A percentile compares a stretch with the other conserved stretches of the same genome.
phyloP scores from a whole-genome alignment of 352 stramenopile genomes.

The Pythium diclinum region DNA sequence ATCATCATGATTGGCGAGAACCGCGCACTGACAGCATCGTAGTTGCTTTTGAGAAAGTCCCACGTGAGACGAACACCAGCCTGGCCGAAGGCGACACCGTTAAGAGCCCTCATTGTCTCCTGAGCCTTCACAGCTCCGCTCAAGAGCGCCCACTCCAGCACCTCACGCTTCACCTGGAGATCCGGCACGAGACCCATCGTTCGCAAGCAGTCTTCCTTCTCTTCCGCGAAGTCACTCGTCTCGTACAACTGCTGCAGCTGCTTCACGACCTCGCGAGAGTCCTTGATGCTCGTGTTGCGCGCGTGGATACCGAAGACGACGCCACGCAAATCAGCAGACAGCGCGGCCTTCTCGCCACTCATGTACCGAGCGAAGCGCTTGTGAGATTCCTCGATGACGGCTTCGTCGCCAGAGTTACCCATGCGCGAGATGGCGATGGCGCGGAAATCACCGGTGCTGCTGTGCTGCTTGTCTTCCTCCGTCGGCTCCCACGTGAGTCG shows the following conservation, averaged over 20 bases:
- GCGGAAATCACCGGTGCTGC: too few species aligned
- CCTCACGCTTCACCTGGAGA: slow-evolving; percentile 41
- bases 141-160: slow-evolving; percentile 74
- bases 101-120: slow-evolving; percentile 56
- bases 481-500: too few species aligned
- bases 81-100: slow-evolving; percentile 47
- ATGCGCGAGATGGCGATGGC: too few species aligned
- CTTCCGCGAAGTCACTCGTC: slow-evolving; percentile 57
- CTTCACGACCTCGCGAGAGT: slow-evolving; percentile 31
- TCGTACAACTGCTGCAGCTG: slow-evolving; percentile 63
- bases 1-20: slow-evolving; percentile 34
- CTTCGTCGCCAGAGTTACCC: too few species aligned
- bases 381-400: too few species aligned
- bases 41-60: slow-evolving; percentile 67
- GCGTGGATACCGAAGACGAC: slow-evolving; percentile 20
- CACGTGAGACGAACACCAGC: slow-evolving; percentile 52
- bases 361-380: too few species aligned
- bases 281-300: slow-evolving; percentile 20
- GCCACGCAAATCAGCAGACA: too few species aligned
- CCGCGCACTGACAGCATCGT: slow-evolving; percentile 51
- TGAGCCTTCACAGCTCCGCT: slow-evolving; percentile 52
- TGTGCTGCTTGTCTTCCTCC: too few species aligned
- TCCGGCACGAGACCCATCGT: slow-evolving; percentile 52
- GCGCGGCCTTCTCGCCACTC: too few species aligned
- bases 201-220: slow-evolving; percentile 58